Base-by-base conservation (phyloP, 1,139 yeast genomes). In the Fermentozyma sake region DNA sequence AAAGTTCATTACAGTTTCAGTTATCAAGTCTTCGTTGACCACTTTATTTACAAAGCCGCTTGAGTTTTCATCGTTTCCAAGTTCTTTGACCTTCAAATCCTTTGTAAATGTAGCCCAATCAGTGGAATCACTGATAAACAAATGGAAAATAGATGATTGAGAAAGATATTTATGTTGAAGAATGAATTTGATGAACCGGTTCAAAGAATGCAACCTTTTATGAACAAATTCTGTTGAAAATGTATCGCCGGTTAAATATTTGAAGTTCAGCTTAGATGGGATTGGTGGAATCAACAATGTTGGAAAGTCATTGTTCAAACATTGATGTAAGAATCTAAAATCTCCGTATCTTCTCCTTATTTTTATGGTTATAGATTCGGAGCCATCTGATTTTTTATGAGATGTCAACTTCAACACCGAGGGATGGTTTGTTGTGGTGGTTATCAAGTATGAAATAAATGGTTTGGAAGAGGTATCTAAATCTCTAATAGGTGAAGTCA, bases 221-320 rank as follows among this genome's bases (percentile, higher is more conserved):
- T 71, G 66, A 0, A 95, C 89, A 55, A 91, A 91, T 33, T 85
- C 85, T 7, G 71, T 58, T 29, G 85, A 75, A 50, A 85, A 85
- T 12, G 95, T 70, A 46, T 91, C 97, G n/a, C 98, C 98, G 22
- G 95, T 87, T 32, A 91, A 68, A 52, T 91, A 91, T 53, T 91
- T 95, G 44, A 89, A 66, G 36, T 94, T 76, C 62, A 83, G 85
- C 56, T 87, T 89, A 37, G 93, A 94, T 0, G 98, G 98, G 31
- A 91, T 64, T 7, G 98, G 97, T 1, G 98, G 98, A 0, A 91
- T 76, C 19, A 91, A 76, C 32, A 83, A 69, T 3, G 93, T 83
- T 0, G 96, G 95, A 48, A 68, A 84, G 49, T 87, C 96, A 43
- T 75, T 79, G 26, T 66, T 52, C 30, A 91, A 63, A 35, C 86